Evolutionary conservation across 2,329 filamentous ascomycete genomes (phyloP).

Genomic region (Xylariales sp.): DNA sequence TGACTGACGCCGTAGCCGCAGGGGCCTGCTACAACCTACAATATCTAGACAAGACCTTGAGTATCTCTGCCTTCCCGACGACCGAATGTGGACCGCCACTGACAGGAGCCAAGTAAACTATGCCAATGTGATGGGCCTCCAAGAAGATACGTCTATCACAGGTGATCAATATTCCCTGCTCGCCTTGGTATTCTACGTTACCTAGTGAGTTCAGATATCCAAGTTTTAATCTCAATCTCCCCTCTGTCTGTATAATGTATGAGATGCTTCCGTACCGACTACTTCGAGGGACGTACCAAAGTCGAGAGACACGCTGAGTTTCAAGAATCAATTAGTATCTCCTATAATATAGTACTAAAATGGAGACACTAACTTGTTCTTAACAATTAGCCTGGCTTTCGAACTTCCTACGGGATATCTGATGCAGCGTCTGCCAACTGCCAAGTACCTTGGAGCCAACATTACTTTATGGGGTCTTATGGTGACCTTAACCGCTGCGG

Average conservation of each 20-base stretch:
- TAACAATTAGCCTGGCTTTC: slow-evolving; percentile 23
- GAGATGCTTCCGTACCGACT: too few relatives aligned
- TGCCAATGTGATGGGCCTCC: slow-evolving; percentile 26
- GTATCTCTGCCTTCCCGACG: slow-evolving; percentile 10
- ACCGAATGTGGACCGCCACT: background rate
- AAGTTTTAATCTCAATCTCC: too few relatives aligned
- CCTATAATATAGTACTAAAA: too few relatives aligned
- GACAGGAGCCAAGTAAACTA: slow-evolving; percentile 20
- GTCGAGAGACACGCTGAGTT: too few relatives aligned
- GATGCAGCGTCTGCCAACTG: slow-evolving; percentile 48
- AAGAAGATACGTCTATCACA: slow-evolving; percentile 23
- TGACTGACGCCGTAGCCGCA: background rate
- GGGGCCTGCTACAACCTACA: slow-evolving; percentile 27
- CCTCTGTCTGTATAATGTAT: too few relatives aligned
- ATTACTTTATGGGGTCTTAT: slow-evolving; percentile 42
- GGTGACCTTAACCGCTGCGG: slow-evolving; percentile 42
- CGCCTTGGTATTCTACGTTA: slow-evolving; percentile 28
- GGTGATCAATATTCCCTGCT: slow-evolving; percentile 25
- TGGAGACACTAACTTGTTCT: too few relatives aligned
- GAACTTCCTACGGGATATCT: slow-evolving; percentile 36
- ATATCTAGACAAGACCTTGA: slow-evolving; percentile 26
- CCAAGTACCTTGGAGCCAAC: slow-evolving; percentile 46
- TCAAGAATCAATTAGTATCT: too few relatives aligned
- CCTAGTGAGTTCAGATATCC: too few relatives aligned
- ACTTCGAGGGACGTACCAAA: too few relatives aligned